Evolutionary conservation across 352 stramenopile genomes (phyloP), one percentile per base, ranked within the genome.

Genomic region (Phytophthora tentaculata): DNA sequence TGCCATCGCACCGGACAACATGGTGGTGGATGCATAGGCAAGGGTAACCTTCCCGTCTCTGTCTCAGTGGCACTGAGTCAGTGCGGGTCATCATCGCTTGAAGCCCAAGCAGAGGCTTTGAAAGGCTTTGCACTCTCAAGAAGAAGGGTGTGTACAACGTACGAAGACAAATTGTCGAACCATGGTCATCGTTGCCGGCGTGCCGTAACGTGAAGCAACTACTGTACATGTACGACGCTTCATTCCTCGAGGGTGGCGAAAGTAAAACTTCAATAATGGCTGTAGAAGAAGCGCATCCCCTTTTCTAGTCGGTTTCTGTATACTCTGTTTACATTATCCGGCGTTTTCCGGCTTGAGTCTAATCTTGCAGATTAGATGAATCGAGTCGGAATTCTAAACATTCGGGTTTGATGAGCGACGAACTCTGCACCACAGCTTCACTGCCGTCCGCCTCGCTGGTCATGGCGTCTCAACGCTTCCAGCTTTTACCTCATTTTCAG

Each of bases 1-100:
- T 56, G 67, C 13, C 44, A 26, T 64, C 43, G 56, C 62, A 75
- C 67, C 62, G 67, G 67, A 75, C 68, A 55, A 64, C 52, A 56
- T 45, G 45, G 16, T 16, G 52, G 44, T 8, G 57, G 52, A 56
- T 66, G 61, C 41, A 67, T 24, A 45, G 23, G 61, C 17, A 48
- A 52, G 44, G 52, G 26, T 35, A 37, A 41, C 22, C 37, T 22
- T 43, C 50, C 51, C 29, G 32, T 65, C 50, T 71, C 57, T 67
- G 64, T 72, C 51, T 52, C 53, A 61, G n/a, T n/a, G n/a, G n/a
- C n/a, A n/a, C n/a, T n/a, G n/a, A n/a, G n/a, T n/a, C n/a, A n/a
- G 22, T 43, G 13, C 17, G 16, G 44, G 45, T 37, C 29, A 56
- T 56, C 58, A 56, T 64, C 47, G 16, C 19, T 39, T 53, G 58